Base-by-base conservation (phyloP, 768 basidiomycete genomes). In the Aureoboletus auriporus region DNA sequence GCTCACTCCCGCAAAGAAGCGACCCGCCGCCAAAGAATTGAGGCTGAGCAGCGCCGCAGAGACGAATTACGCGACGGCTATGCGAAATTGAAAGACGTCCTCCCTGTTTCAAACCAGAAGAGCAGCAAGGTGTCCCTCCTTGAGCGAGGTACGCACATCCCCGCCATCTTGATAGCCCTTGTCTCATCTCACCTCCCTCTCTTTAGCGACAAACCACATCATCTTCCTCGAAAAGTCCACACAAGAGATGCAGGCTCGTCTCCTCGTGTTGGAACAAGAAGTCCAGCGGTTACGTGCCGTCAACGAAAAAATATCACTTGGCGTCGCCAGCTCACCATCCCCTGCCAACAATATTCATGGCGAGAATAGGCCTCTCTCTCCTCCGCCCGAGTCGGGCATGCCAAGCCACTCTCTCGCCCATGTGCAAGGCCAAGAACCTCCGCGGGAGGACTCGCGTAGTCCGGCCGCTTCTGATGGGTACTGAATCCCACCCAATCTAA, bases 11-110 rank as follows among this genome's bases (percentile, higher is more conserved):
- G 89, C 61, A 92, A 91, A 64, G 89, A 92, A 70, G 87, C 87
- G 17, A 92, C 89, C 8, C 74, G 89, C 29, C 75, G 82, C 61
- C 89, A 91, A 68, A 76, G 89, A 45, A 91, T 92, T 48, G 88
- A 92, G 71, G 89, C 89, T n/a, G 89, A 92, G 67, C 88, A 93
- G 72, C 75, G 90, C 39, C 76, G 92, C 49, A 77, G 92, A 55
- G 90, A 93, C 67, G 92, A 93, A 69, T 76, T 93, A 52, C 78
- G 92, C 52, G 91, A 94, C 61, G 91, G 89, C 26, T 94, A 93
- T 69, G 84, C 86, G 31, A 84, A 86, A 62, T 73, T 94, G 67
- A 91, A 90, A 69, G 89, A 92, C 53, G 86, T 88, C 23, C 74
- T 94, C 7, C 92, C 92, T 3, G 77, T 85, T 45, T 88, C 86